These are phyloP conservation scores for Paracamarosporium sp. DNA, from an alignment of 2,329 filamentous ascomycete genomes.

Conservation along the genomic window DNA sequence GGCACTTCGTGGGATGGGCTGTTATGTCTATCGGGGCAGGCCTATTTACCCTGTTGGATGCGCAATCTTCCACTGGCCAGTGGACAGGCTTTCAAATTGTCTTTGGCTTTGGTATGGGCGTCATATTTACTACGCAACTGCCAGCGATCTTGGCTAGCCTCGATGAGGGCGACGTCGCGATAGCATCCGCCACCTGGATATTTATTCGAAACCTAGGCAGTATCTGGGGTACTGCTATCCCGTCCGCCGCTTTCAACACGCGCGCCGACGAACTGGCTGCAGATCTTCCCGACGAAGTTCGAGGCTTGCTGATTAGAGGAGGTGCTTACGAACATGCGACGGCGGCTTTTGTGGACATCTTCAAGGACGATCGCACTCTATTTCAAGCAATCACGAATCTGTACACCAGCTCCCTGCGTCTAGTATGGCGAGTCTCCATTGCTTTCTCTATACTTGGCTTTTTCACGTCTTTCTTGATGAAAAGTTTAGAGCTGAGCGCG, in stretches of 20 bases:
- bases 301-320: no score
- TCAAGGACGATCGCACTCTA: no score
- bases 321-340: no score
- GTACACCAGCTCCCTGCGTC: no score
- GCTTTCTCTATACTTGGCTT: no score
- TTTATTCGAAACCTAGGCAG: conserved; percentile 15
- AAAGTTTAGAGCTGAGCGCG: no score
- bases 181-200: conserved; percentile 8
- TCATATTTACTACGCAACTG: conserved; percentile 51
- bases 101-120: conserved; percentile 27
- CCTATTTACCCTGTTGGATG: conserved; percentile 7
- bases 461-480: no score
- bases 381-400: no score
- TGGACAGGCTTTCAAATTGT: conserved; percentile 18
- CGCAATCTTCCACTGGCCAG: not conserved
- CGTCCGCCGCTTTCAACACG: conserved; percentile 11
- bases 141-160: conserved; percentile 39
- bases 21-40: conserved; percentile 9
- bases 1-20: conserved; percentile 7
- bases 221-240: conserved; percentile 18
- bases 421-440: no score
- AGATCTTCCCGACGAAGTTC: no score
- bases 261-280: no score
- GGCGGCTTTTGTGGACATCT: no score
- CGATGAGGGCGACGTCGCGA: conserved; percentile 9